phyloP scores from a whole-genome alignment of 495 filamentous ascomycete species.

The Hypomontagnella submonticulosa region DNA sequence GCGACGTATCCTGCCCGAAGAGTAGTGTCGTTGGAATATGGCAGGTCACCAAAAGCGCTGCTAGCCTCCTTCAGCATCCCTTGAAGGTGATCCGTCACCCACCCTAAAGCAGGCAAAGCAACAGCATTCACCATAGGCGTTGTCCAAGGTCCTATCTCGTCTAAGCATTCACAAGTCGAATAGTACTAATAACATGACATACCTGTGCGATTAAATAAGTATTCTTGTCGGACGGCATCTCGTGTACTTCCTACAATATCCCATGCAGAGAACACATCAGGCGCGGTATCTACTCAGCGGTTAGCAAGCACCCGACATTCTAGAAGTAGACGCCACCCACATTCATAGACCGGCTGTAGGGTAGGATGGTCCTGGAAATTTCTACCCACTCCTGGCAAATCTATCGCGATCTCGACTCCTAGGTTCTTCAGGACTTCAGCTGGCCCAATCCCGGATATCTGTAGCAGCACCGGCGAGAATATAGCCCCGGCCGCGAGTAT shows the following conservation, averaged over 20 bases:
- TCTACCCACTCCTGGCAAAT: constrained; percentile 55
- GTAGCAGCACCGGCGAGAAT: constrained; percentile 64
- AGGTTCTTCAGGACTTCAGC: constrained; percentile 41
- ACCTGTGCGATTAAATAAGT: constrained; percentile 52
- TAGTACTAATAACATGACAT: constrained; percentile 9
- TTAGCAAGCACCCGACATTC: constrained; percentile 12
- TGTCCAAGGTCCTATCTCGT: constrained; percentile 53
- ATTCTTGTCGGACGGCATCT: constrained; percentile 43
- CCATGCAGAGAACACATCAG: constrained; percentile 47
- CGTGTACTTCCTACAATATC: constrained; percentile 49
- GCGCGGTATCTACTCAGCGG: constrained; percentile 44
- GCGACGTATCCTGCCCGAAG: constrained; percentile 54
- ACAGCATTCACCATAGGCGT: constrained; percentile 52
- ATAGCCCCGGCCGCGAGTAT: constrained; percentile 66
- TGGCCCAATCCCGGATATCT: constrained; percentile 67
- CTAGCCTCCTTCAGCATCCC: constrained; percentile 37
- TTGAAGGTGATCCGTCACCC: constrained; percentile 27
- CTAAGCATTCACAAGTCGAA: constrained; percentile 19
- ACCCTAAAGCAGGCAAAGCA: constrained; percentile 54
- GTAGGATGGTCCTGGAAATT: constrained; percentile 56
- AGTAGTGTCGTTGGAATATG: constrained; percentile 49
- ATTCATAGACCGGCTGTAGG: constrained; percentile 51
- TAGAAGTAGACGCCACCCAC: constrained; percentile 34
- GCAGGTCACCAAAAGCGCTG: constrained; percentile 43
- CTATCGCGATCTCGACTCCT: constrained; percentile 45